These are phyloP conservation scores for Lepidium didymum DNA, from an alignment of 345 rosid species.

Conservation along the genomic window DNA sequence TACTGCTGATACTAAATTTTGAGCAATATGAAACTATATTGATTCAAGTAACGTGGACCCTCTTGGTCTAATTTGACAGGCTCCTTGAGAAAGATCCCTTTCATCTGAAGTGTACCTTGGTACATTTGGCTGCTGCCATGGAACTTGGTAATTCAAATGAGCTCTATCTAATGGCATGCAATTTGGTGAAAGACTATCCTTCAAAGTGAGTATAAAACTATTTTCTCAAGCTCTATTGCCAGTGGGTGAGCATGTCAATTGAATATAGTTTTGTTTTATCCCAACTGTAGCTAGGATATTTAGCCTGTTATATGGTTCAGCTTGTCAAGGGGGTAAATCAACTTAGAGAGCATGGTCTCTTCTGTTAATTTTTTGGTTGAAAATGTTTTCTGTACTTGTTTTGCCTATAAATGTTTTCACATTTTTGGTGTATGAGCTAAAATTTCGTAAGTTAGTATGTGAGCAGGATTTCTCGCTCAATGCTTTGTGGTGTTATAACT, in stretches of 20 bases:
- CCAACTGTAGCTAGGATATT: neutral
- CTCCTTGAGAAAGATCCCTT: slow-evolving; percentile 97
- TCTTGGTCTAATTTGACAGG: slow-evolving; percentile 34
- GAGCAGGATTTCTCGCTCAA: neutral
- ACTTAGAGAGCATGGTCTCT: neutral
- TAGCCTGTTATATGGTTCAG: neutral
- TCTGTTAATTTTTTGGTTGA: neutral
- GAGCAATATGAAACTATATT: slow-evolving; percentile 1
- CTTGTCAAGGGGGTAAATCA: neutral
- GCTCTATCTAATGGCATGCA: slow-evolving; percentile 85
- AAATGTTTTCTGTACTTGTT: neutral
- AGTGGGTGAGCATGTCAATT: slow-evolving; percentile 1
- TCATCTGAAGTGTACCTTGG: slow-evolving; percentile 79
- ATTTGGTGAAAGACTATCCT: slow-evolving; percentile 92
- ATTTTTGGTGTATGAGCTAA: neutral
- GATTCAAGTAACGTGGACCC: slow-evolving; percentile 10
- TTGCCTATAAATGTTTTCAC: neutral
- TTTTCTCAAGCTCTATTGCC: neutral
- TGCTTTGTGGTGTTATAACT: slow-evolving; percentile 2
- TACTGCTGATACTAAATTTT: slow-evolving; percentile 1
- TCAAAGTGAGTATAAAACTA: slow-evolving; percentile 58
- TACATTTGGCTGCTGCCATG: slow-evolving; percentile 89
- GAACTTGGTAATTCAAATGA: too few species aligned
- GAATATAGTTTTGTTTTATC: neutral
- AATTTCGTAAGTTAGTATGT: slow-evolving; percentile 1